A percentile compares a stretch with the other conserved stretches of the same genome.
Conservation (phyloP, 2,329 filamentous ascomycete species). For the Cercospora sojina region DNA sequence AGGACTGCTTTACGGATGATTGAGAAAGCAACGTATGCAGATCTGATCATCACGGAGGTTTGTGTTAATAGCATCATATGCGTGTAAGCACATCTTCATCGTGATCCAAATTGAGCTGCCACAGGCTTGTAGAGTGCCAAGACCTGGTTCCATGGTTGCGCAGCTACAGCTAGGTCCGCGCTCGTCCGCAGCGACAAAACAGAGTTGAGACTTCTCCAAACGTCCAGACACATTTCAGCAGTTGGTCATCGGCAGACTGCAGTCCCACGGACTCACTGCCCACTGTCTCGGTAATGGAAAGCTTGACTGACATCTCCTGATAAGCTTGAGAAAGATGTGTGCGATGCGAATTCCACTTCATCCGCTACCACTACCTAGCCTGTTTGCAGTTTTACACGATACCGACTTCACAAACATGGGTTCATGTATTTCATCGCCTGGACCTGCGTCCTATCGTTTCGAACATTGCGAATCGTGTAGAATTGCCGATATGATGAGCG, state of each 20-base stretch:
- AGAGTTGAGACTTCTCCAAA: neutral
- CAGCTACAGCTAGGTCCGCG: neutral
- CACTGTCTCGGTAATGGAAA: neutral
- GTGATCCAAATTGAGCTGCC: neutral
- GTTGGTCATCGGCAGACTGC: neutral
- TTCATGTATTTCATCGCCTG: neutral
- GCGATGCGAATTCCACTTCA: neutral
- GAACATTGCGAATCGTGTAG: neutral
- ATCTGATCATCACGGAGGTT: neutral
- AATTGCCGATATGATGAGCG: neutral
- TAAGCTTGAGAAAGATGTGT: neutral
- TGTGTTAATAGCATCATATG: neutral
- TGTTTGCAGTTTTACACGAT: neutral
- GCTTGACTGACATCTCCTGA: neutral
- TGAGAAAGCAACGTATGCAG: neutral
- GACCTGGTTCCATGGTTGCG: neutral
- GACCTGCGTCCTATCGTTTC: neutral
- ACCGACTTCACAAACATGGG: neutral
- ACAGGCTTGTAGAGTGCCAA: neutral
- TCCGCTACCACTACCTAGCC: neutral
- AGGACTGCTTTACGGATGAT: neutral
- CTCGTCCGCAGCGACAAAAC: neutral
- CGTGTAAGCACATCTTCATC: neutral
- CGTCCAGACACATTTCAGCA: neutral
- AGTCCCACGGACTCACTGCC: neutral